A percentile compares a stretch with the other conserved stretches of the same genome.
Evolutionary conservation across 768 basidiomycete genomes (phyloP).

Genomic region (Pleurotus tuber-regium): DNA sequence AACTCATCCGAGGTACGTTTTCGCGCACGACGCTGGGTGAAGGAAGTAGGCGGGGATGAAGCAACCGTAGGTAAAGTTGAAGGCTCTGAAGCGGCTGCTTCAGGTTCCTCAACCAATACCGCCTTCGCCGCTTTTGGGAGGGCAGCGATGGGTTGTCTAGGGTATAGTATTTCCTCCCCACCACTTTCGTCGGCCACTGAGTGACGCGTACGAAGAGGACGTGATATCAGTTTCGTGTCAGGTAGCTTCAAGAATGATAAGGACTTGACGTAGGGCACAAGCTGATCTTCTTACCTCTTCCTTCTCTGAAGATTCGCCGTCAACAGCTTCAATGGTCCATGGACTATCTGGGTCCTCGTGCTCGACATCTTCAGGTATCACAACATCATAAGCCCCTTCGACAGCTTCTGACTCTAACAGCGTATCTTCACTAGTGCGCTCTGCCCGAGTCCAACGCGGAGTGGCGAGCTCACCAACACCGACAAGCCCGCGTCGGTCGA

Average conservation of each 20-base stretch:
- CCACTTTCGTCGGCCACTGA: constrained; percentile 84
- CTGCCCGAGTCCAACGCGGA: constrained; percentile 81
- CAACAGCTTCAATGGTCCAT: constrained; percentile 86
- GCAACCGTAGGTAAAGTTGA: constrained; percentile 30
- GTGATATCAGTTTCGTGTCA: constrained; percentile 42
- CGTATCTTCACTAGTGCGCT: constrained; percentile 36
- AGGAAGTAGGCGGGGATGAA: constrained; percentile 64
- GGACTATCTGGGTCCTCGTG: constrained; percentile 72
- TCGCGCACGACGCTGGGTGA: constrained; percentile 55
- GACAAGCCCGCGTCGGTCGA: constrained; percentile 84
- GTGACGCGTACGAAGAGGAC: constrained; percentile 53
- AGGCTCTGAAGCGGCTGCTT: constrained; percentile 23
- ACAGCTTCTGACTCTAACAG: constrained; percentile 23
- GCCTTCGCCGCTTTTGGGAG: constrained; percentile 30
- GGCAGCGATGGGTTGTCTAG: constrained; percentile 49
- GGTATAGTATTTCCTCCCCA: constrained; percentile 88
- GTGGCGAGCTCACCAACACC: constrained; percentile 96
- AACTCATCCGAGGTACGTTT: constrained; percentile 84
- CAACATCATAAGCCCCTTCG: constrained; percentile 41
- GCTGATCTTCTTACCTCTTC: constrained; percentile 53
- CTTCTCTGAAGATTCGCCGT: constrained; percentile 71
- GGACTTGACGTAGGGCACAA: constrained; percentile 5
- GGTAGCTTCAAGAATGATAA: constrained; percentile 30
- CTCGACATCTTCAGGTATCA: constrained; percentile 33
- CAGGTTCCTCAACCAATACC: constrained; percentile 20